These are phyloP conservation scores for Hansenula sp. DNA, from an alignment of 1,139 yeast species.

Conservation along the genomic window DNA sequence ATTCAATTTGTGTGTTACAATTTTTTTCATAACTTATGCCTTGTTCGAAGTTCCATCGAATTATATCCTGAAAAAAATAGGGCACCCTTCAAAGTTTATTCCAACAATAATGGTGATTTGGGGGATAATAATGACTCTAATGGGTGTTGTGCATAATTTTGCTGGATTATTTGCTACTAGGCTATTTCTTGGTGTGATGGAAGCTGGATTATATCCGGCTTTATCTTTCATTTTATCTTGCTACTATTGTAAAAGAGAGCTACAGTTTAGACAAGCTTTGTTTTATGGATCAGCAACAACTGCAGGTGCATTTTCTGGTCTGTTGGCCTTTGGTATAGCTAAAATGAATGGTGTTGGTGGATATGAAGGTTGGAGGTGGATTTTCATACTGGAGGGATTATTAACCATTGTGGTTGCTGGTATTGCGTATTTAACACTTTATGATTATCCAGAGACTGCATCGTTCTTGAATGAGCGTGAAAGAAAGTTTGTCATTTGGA, in stretches of 20 bases:
- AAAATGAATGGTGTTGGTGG: conserved; percentile 33
- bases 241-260: conserved; percentile 46
- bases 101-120: conserved; percentile 45
- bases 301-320: conserved; percentile 50
- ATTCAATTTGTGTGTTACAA: conserved; percentile 48
- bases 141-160: conserved; percentile 35
- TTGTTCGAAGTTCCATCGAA: conserved; percentile 49
- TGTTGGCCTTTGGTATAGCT: conserved; percentile 36
- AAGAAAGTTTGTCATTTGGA: conserved; percentile 39
- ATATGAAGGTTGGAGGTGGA: conserved; percentile 53
- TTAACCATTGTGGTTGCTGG: conserved; percentile 47
- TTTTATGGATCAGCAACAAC: conserved; percentile 48
- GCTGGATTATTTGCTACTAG: conserved; percentile 42
- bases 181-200: conserved; percentile 44
- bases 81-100: conserved; percentile 39
- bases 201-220: not conserved
- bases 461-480: conserved; percentile 46
- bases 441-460: conserved; percentile 45
- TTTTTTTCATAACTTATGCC: conserved; percentile 52
- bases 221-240: conserved; percentile 36
- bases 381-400: conserved; percentile 55
- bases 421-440: conserved; percentile 42
- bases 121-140: conserved; percentile 45
- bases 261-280: conserved; percentile 43
- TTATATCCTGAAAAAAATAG: conserved; percentile 31